A percentile compares a stretch with the other conserved stretches of the same genome.
Evolutionary conservation across 257 asterid genomes (phyloP).

Genomic region (Echium plantagineum): DNA sequence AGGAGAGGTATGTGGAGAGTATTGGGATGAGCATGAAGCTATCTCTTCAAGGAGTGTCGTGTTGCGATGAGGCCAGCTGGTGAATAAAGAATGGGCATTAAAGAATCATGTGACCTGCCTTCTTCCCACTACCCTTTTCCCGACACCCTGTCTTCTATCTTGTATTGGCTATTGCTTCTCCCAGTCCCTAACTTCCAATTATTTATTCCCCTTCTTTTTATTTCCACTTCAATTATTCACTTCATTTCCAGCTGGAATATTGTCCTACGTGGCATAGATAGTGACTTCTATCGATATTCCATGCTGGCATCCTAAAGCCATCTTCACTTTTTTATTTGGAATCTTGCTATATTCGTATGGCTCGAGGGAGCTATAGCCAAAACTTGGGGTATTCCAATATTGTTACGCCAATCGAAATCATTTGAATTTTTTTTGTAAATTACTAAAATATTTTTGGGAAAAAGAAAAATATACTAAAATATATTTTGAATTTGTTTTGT

Average conservation of each 20-base stretch:
- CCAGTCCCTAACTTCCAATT: not conserved
- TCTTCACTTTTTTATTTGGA: not conserved
- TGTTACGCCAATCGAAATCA: too few species aligned
- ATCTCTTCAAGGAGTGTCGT: conserved; percentile 4
- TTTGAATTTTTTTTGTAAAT: too few species aligned
- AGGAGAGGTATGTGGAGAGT: too few species aligned
- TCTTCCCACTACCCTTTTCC: not conserved
- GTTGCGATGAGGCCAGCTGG: conserved; percentile 20
- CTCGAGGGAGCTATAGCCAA: too few species aligned
- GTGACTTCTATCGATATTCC: not conserved
- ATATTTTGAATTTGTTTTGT: too few species aligned
- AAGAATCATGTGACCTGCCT: conserved; percentile 34
- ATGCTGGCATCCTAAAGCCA: not conserved
- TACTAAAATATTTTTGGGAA: too few species aligned
- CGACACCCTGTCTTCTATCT: not conserved
- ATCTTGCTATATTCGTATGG: not conserved
- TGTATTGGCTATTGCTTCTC: not conserved
- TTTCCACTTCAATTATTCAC: too few species aligned
- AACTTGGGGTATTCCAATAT: too few species aligned
- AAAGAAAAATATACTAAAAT: too few species aligned
- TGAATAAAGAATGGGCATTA: conserved; percentile 9
- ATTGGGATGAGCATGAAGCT: too few species aligned
- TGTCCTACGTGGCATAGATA: not conserved
- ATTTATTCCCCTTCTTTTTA: too few species aligned
- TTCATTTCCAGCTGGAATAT: not conserved